Percentiles rank a stretch among this genome's conserved stretches.
These are phyloP conservation scores for Neckera pumila DNA, from an alignment of 225 moss, liverwort and hornwort genomes.

Conservation along the genomic window DNA sequence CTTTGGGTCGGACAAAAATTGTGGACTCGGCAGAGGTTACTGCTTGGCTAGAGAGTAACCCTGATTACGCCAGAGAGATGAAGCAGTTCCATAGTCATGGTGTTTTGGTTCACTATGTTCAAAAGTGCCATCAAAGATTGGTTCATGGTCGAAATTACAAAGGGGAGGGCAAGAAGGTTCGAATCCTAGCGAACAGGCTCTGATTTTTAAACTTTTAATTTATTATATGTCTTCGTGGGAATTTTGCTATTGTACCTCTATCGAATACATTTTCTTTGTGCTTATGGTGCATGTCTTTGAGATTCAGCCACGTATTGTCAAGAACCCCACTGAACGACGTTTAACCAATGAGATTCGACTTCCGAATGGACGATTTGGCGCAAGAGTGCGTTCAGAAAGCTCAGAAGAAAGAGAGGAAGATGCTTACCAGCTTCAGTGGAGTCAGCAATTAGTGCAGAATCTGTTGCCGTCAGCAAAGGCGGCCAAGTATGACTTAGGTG, in stretches of 20 bases:
- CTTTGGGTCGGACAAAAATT: slow-evolving; percentile 50
- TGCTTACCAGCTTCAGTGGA: slow-evolving; percentile 33
- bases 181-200: not conserved
- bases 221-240: not conserved
- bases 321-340: slow-evolving; percentile 15
- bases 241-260: not conserved
- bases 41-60: slow-evolving; percentile 62
- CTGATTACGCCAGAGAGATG: slow-evolving; percentile 38
- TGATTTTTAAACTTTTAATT: not conserved
- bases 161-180: slow-evolving; percentile 29
- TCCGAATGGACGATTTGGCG: slow-evolving; percentile 35
- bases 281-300: not conserved
- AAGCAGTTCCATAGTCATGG: slow-evolving; percentile 53
- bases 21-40: slow-evolving; percentile 58
- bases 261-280: not conserved
- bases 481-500: slow-evolving; percentile 11
- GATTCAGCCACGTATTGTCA: not conserved
- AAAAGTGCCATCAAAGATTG: slow-evolving; percentile 79
- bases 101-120: slow-evolving; percentile 75
- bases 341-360: slow-evolving; percentile 19
- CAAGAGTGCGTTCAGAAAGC: not conserved
- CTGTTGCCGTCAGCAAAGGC: not conserved
- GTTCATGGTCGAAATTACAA: slow-evolving; percentile 34
- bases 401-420: slow-evolving; percentile 7
- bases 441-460: slow-evolving; percentile 29